Conservation (phyloP, 106 monocot species). For the Acorus calamus region DNA sequence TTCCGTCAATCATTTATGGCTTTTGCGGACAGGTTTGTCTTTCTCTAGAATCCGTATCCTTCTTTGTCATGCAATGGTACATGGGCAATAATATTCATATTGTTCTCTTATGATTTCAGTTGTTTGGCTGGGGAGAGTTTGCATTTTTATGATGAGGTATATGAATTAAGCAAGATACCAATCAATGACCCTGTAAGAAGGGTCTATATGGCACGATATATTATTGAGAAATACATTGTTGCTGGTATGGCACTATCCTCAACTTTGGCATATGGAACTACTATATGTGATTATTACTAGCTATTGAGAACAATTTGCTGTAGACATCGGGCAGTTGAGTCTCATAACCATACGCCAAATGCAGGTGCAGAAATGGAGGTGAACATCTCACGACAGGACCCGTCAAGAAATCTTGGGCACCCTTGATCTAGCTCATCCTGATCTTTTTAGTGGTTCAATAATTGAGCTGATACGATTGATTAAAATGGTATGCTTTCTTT, state of each 20-base stretch:
- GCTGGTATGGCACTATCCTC: slow-evolving; percentile 6
- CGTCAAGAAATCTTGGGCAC: slow-evolving; percentile 27
- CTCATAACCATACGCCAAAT: not conserved
- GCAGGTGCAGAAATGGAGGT: slow-evolving; percentile 39
- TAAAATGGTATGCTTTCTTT: slow-evolving; percentile 11
- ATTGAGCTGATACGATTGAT: slow-evolving; percentile 16
- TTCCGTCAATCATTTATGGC: slow-evolving; percentile 38
- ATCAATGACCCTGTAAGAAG: slow-evolving; percentile 20
- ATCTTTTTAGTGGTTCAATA: slow-evolving; percentile 21
- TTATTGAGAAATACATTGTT: slow-evolving; percentile 24
- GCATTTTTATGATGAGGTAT: slow-evolving; percentile 31
- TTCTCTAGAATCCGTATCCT: not conserved
- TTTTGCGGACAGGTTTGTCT: slow-evolving; percentile 24
- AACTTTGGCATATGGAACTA: no score
- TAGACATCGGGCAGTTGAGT: no score
- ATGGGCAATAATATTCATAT: not conserved
- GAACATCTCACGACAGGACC: slow-evolving; percentile 29
- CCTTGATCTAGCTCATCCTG: slow-evolving; percentile 15
- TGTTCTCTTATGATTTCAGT: slow-evolving; percentile 6
- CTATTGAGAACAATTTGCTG: no score
- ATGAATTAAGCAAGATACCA: slow-evolving; percentile 22
- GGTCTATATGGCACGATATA: slow-evolving; percentile 32
- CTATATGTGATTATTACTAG: no score
- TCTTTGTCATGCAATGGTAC: no score
- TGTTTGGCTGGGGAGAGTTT: slow-evolving; percentile 35